Percentiles rank a stretch among this genome's conserved stretches.
Evolutionary conservation across 306 rosid genomes (phyloP).

Genomic region (Vicia sativa): DNA sequence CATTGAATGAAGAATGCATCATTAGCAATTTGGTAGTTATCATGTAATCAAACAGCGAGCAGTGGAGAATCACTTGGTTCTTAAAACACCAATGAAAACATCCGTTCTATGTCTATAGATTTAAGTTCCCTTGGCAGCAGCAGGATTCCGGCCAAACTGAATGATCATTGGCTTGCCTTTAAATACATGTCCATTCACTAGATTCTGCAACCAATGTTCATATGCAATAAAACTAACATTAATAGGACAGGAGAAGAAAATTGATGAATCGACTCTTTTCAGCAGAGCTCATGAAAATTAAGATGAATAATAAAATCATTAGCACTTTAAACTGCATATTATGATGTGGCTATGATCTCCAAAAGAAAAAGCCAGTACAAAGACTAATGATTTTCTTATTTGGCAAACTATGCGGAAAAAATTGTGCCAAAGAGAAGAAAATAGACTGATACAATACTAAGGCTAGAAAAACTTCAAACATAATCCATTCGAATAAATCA

Average conservation of each 20-base stretch:
- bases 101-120: conserved; percentile 5
- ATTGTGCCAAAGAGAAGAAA: conserved; percentile 14
- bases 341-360: conserved; percentile 23
- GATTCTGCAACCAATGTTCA: conserved; percentile 60
- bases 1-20: conserved; percentile 29
- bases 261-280: not conserved
- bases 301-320: conserved; percentile 1
- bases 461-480: not conserved
- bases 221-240: conserved; percentile 26
- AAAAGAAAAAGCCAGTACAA: not conserved
- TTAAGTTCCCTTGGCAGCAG: conserved; percentile 57
- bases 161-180: conserved; percentile 94
- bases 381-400: not conserved
- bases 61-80: conserved; percentile 2
- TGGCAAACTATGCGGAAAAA: conserved; percentile 16
- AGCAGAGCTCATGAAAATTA: conserved; percentile 1
- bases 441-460: not conserved
- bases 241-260: conserved; percentile 12
- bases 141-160: conserved; percentile 86
- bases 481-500: conserved; percentile 12
- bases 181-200: conserved; percentile 76
- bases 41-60: conserved; percentile 17
- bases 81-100: conserved; percentile 5
- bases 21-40: not conserved
- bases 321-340: conserved; percentile 11